Conservation (phyloP, 345 rosid genomes). For the Hibiscus trionum region DNA sequence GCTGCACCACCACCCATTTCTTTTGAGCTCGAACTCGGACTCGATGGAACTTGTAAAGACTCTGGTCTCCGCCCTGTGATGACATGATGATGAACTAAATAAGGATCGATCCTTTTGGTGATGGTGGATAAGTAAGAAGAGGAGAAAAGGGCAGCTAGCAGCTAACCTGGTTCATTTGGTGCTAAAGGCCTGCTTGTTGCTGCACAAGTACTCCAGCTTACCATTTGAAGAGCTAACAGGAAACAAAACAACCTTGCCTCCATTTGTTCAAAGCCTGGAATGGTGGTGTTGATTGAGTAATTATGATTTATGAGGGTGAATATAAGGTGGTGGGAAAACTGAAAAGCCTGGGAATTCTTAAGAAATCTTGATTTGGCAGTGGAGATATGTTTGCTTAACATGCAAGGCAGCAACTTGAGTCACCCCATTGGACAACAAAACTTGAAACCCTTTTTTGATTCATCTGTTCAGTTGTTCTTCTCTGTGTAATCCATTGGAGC, state of each 20-base stretch:
- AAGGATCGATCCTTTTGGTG: too few relatives aligned
- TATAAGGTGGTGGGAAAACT: not conserved
- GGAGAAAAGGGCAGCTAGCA: too few relatives aligned
- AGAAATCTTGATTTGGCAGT: too few relatives aligned
- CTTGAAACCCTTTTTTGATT: not conserved
- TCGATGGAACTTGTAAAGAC: not conserved
- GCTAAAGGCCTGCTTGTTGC: too few relatives aligned
- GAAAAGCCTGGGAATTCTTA: not conserved
- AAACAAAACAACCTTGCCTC: conserved; percentile 24
- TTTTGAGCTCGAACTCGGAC: not conserved
- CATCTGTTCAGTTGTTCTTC: not conserved
- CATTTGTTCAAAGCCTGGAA: conserved; percentile 25
- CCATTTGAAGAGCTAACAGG: conserved; percentile 33
- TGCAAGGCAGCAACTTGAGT: not conserved
- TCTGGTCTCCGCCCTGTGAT: not conserved
- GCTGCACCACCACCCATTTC: too few relatives aligned
- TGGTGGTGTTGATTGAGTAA: conserved; percentile 13
- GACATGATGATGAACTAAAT: too few relatives aligned
- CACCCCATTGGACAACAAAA: conserved; percentile 30
- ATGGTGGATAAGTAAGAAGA: too few relatives aligned
- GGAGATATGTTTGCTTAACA: too few relatives aligned
- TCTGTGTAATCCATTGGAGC: too few relatives aligned
- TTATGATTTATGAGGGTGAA: not conserved
- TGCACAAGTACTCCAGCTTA: conserved; percentile 30
- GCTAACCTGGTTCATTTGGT: too few relatives aligned